Evolutionary conservation across 306 rosid genomes (phyloP), one percentile per base, ranked within the genome.

Genomic region (Myrica gale): DNA sequence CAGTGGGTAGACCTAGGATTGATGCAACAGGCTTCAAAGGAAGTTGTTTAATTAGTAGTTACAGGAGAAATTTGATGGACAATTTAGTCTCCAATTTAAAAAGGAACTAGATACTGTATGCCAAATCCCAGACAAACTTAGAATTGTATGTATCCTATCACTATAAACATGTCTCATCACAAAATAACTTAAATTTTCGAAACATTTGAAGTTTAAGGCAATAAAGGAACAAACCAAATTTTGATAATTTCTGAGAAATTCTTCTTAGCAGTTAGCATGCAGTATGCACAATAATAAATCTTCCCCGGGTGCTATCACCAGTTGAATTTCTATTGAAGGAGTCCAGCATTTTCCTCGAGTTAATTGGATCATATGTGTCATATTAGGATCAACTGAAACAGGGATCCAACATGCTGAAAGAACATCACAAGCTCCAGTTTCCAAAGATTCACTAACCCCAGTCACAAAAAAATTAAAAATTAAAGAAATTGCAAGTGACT

Each of bases 21-120:
- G 90, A 87, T 51, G 99, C 97, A 76, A 84, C 96, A 73, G 99
- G 99, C 99, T 92, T 83, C 89, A 81, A 3, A 75, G 72, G 63
- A 87, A 85, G 62, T 84, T 68, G 78, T 32, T 76, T 80, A 42
- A 50, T 74, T 55, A 80, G 48, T 19, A 68, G 75, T 76, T 56
- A 82, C 69, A 78, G 55, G 70, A 48, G 71, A 44, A 68, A 46
- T 15, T n/a, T 23, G 62, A 54, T 55, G 58, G 71, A 66, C 74
- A 47, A 62, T 66, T 73, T 47, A 65, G 63, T 61, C 84, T 56
- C 67, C 20, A 57, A 67, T 68, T 50, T 51, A 65, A 60, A 55
- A 47, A 46, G 17, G 54, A 20, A 37, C 23, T 58, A 19, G 54
- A 56, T 70, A 26, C 53, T 60, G 26, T 51, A 54, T 16, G 20